Conservation (phyloP, 2,329 filamentous ascomycete genomes). For the Emergomyces orientalis region DNA sequence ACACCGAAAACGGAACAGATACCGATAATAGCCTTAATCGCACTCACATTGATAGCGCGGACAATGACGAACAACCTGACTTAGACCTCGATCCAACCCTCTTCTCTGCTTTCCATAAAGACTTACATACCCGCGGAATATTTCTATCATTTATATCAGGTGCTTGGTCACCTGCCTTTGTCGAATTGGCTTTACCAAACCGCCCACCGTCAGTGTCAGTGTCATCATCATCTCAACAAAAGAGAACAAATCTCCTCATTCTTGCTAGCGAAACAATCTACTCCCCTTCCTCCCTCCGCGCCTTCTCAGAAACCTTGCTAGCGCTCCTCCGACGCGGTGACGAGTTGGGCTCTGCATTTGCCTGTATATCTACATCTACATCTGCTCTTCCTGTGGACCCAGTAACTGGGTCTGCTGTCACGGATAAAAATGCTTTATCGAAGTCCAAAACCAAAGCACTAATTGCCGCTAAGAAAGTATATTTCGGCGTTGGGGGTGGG, state of each 20-base stretch:
- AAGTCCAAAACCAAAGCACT: constrained; percentile 39
- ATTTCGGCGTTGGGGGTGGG: constrained; percentile 58
- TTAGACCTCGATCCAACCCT: constrained; percentile 45
- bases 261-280: constrained; percentile 59
- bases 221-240: constrained; percentile 21
- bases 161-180: constrained; percentile 45
- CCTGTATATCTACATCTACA: not conserved
- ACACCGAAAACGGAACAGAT: not conserved
- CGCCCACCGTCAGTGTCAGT: not conserved
- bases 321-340: constrained; percentile 32
- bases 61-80: constrained; percentile 24
- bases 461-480: constrained; percentile 55
- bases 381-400: not conserved
- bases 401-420: not conserved
- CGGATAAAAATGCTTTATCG: not conserved
- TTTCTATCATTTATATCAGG: constrained; percentile 49
- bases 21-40: not conserved
- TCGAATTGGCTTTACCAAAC: constrained; percentile 34
- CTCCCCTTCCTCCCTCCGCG: constrained; percentile 43
- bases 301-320: constrained; percentile 49
- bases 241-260: constrained; percentile 32
- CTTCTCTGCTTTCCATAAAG: constrained; percentile 36
- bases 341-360: constrained; percentile 1
- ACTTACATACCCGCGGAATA: constrained; percentile 37
- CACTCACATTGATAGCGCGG: constrained; percentile 11